These are phyloP conservation scores for Colletotrichum abscissum DNA, from an alignment of 2,329 filamentous ascomycete species.

Conservation along the genomic window DNA sequence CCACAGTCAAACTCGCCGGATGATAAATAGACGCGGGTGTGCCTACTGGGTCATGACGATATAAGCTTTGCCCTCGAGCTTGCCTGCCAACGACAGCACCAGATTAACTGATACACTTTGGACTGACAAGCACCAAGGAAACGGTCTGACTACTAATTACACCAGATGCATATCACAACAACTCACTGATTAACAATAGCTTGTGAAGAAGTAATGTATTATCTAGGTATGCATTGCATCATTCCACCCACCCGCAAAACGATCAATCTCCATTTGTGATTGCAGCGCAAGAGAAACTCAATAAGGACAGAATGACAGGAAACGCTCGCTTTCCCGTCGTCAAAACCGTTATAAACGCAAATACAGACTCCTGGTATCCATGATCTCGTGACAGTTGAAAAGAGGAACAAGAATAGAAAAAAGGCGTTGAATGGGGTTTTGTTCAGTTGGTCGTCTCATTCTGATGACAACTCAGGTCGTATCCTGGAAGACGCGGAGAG, in stretches of 20 bases:
- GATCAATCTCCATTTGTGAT: background rate
- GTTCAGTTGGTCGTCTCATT: background rate
- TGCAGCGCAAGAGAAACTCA: background rate
- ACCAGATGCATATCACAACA: too few species aligned
- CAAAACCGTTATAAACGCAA: background rate
- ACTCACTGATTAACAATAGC: background rate
- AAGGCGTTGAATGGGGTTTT: background rate
- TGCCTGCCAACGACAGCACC: too few species aligned
- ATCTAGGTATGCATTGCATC: constrained; percentile 7
- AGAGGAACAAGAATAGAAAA: too few species aligned
- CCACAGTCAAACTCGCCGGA: too few species aligned
- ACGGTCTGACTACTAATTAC: too few species aligned
- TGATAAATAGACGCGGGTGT: too few species aligned
- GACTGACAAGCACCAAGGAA: too few species aligned
- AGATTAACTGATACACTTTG: too few species aligned
- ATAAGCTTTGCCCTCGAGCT: too few species aligned
- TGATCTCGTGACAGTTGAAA: background rate
- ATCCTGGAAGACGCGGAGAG: background rate
- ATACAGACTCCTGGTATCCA: constrained; percentile 19
- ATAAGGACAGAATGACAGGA: constrained; percentile 29
- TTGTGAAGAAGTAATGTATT: background rate
- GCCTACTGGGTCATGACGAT: too few species aligned
- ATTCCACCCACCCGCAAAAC: background rate
- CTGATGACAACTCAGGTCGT: background rate
- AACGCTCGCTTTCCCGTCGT: constrained; percentile 21